phyloP scores from a whole-genome alignment of 2,329 filamentous ascomycete species.

The Penicillium thymicola region DNA sequence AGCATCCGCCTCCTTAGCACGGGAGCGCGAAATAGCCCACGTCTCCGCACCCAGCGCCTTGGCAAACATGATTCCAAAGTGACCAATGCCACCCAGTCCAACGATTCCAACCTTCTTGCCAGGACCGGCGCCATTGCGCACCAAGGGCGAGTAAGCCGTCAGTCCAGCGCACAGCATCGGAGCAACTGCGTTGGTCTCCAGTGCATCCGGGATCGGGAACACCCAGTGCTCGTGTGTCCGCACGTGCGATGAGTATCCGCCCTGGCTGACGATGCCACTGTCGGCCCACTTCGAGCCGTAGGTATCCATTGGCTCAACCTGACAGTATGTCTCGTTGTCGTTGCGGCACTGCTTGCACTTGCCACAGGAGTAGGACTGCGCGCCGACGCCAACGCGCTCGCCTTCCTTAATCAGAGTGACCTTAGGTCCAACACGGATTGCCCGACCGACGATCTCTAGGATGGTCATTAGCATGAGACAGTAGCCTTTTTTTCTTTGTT shows the following conservation, averaged over 20 bases:
- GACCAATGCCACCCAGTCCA: conserved; percentile 62
- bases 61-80: conserved; percentile 68
- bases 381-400: conserved; percentile 66
- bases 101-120: conserved; percentile 51
- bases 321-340: conserved; percentile 67
- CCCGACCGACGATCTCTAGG: conserved; percentile 65
- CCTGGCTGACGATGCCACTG: conserved; percentile 63
- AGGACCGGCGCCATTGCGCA: conserved; percentile 69
- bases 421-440: conserved; percentile 64
- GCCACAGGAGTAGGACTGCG: conserved; percentile 63
- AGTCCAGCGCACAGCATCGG: conserved; percentile 84
- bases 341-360: conserved; percentile 63
- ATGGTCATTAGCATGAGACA: not conserved
- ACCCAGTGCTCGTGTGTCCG: conserved; percentile 73
- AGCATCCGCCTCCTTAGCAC: conserved; percentile 59
- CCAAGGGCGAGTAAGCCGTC: conserved; percentile 74
- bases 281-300: conserved; percentile 53
- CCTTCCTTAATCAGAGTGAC: conserved; percentile 61
- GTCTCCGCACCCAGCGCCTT: conserved; percentile 64
- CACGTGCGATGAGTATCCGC: conserved; percentile 66
- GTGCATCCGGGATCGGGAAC: conserved; percentile 67
- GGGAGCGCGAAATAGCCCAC: conserved; percentile 59
- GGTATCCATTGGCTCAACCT: conserved; percentile 50
- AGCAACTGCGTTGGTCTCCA: conserved; percentile 60
- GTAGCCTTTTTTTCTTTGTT: not conserved